phyloP scores from a whole-genome alignment of 1,284 basidiomycete genomes.

The Heimioporus retisporus region DNA sequence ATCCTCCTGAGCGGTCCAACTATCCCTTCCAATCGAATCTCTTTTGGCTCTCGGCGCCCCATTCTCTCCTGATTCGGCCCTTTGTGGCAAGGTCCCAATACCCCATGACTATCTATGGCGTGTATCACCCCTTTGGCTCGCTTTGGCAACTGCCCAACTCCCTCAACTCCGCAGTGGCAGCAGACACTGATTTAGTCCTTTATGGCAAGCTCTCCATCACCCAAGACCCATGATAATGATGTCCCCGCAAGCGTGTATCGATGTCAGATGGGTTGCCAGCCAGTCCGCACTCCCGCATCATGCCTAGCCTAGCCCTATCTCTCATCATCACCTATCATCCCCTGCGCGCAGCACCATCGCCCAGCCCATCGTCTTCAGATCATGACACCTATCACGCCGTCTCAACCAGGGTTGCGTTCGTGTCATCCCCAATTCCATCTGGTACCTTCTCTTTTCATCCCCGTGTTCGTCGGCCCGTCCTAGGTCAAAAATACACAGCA shows the following conservation, averaged over 20 bases:
- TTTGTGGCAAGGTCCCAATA: conserved; percentile 10
- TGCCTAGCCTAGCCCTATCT: no score
- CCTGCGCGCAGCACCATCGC: background rate
- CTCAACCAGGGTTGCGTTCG: background rate
- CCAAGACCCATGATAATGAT: conserved; percentile 1
- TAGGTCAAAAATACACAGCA: background rate
- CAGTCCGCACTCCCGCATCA: no score
- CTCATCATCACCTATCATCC: no score
- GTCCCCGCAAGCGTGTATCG: conserved; percentile 4
- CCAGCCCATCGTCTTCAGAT: background rate
- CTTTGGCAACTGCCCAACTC: background rate
- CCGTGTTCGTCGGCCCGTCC: conserved; percentile 25
- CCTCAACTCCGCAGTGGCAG: background rate
- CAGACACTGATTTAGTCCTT: background rate
- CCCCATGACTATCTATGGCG: background rate
- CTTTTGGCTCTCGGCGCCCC: conserved; percentile 9
- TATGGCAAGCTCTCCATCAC: conserved; percentile 7
- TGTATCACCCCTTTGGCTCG: conserved; percentile 3
- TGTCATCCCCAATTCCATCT: conserved; percentile 3
- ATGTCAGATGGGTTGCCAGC: background rate
- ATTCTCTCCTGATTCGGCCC: conserved; percentile 5
- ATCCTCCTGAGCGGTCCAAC: background rate
- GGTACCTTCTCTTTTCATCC: conserved; percentile 9
- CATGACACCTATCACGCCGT: background rate
- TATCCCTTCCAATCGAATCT: conserved; percentile 9